These are phyloP conservation scores for Casuarina equisetifolia DNA, from an alignment of 306 rosid species.

Conservation along the genomic window DNA sequence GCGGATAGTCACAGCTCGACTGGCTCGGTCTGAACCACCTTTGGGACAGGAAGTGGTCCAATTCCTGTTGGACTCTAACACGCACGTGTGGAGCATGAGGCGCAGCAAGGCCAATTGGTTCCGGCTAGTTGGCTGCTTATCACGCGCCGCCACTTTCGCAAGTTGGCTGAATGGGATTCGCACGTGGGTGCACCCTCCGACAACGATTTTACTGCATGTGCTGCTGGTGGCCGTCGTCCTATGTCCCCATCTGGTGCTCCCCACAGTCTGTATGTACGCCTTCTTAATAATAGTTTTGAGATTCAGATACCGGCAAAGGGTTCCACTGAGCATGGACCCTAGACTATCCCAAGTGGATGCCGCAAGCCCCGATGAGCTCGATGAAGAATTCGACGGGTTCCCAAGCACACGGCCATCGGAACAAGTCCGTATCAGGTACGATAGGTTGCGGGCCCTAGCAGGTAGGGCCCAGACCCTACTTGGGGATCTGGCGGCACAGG, in stretches of 20 bases:
- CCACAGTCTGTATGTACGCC: constrained; percentile 72
- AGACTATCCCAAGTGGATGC: constrained; percentile 68
- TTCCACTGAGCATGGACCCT: constrained; percentile 57
- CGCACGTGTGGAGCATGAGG: constrained; percentile 86
- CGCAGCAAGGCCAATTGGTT: constrained; percentile 90
- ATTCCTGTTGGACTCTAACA: constrained; percentile 67
- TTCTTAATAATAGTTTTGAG: constrained; percentile 56
- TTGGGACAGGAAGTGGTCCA: constrained; percentile 86
- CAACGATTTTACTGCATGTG: constrained; percentile 58
- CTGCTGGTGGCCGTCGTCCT: constrained; percentile 52
- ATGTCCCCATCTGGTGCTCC: constrained; percentile 59
- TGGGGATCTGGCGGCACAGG: constrained; percentile 90
- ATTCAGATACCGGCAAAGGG: constrained; percentile 43
- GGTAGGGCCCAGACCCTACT: constrained; percentile 75
- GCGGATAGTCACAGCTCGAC: constrained; percentile 71
- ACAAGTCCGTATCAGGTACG: constrained; percentile 58
- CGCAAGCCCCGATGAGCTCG: constrained; percentile 68
- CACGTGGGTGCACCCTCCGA: constrained; percentile 76
- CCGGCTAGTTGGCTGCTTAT: constrained; percentile 49
- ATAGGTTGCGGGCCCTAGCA: constrained; percentile 64
- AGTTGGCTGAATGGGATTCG: constrained; percentile 68
- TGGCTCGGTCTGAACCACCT: constrained; percentile 74
- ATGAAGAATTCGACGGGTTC: constrained; percentile 84
- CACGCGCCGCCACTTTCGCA: constrained; percentile 53
- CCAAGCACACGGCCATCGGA: constrained; percentile 56